A percentile compares a stretch with the other conserved stretches of the same genome.
These are phyloP conservation scores for Sporothrix pseudoabietina DNA, from an alignment of 2,329 filamentous ascomycete species.

Conservation along the genomic window DNA sequence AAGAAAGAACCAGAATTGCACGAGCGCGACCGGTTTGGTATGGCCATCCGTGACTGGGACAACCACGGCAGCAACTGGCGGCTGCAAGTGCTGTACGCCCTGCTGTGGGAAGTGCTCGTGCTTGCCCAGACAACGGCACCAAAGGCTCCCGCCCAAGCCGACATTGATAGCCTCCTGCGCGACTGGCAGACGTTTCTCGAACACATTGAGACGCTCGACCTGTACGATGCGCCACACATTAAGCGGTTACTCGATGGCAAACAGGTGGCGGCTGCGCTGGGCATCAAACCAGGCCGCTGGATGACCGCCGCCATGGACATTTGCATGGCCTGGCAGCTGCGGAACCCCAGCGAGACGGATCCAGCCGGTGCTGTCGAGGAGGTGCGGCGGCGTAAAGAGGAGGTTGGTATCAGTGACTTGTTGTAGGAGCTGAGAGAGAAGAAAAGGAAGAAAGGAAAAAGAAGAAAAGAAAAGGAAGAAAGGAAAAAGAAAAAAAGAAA, in stretches of 20 bases:
- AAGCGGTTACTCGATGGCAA: slow-evolving; percentile 74
- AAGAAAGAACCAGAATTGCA: slow-evolving; percentile 49
- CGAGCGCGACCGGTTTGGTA: slow-evolving; percentile 67
- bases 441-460: background rate
- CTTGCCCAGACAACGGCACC: slow-evolving; percentile 28
- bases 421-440: slow-evolving; percentile 12
- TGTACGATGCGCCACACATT: slow-evolving; percentile 60
- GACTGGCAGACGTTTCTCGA: slow-evolving; percentile 60
- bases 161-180: slow-evolving; percentile 50
- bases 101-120: slow-evolving; percentile 63
- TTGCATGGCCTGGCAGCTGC: slow-evolving; percentile 84
- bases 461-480: background rate
- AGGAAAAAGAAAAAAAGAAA: background rate
- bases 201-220: slow-evolving; percentile 56
- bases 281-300: slow-evolving; percentile 77
- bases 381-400: slow-evolving; percentile 53
- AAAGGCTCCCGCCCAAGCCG: slow-evolving; percentile 37
- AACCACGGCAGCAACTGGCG: slow-evolving; percentile 64
- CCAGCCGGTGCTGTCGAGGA: slow-evolving; percentile 61
- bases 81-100: slow-evolving; percentile 67
- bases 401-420: slow-evolving; percentile 50
- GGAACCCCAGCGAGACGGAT: slow-evolving; percentile 70
- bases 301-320: slow-evolving; percentile 77
- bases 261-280: slow-evolving; percentile 68
- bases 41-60: slow-evolving; percentile 75